Conservation (phyloP, 257 asterid species). For the Leptodermis oblonga region DNA sequence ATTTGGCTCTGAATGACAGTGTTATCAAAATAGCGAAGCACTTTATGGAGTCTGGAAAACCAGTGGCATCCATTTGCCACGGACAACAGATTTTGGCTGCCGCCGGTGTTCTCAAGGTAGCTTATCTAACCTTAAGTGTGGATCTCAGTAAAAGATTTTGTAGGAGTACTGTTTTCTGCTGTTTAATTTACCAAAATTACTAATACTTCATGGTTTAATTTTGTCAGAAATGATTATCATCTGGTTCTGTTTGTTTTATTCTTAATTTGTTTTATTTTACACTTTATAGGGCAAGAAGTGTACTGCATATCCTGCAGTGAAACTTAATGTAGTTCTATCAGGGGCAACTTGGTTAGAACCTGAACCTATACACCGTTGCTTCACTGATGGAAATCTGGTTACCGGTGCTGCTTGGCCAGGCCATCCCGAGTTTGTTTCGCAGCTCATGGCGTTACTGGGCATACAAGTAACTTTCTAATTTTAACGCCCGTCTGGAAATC, state of each 20-base stretch:
- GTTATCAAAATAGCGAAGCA: conserved; percentile 66
- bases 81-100: conserved; percentile 97
- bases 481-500: neutral
- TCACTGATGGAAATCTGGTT: conserved; percentile 87
- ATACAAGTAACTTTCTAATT: conserved; percentile 36
- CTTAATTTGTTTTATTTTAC: neutral
- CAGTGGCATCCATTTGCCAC: conserved; percentile 95
- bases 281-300: conserved; percentile 74
- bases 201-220: neutral
- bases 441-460: conserved; percentile 79
- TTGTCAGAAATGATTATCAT: too few species aligned
- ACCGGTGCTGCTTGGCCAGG: conserved; percentile 99
- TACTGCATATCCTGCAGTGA: conserved; percentile 92
- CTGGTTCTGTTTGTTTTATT: neutral
- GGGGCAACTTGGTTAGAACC: conserved; percentile 96
- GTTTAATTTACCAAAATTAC: neutral
- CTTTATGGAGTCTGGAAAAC: conserved; percentile 74
- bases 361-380: conserved; percentile 84
- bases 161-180: neutral
- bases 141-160: too few species aligned
- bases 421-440: conserved; percentile 86
- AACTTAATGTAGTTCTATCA: conserved; percentile 73
- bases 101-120: conserved; percentile 90
- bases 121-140: neutral
- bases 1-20: conserved; percentile 65